Percentiles rank a stretch among this genome's conserved stretches.
Conservation (phyloP, 176 grass and related monocot genomes). For the Canna indica region DNA sequence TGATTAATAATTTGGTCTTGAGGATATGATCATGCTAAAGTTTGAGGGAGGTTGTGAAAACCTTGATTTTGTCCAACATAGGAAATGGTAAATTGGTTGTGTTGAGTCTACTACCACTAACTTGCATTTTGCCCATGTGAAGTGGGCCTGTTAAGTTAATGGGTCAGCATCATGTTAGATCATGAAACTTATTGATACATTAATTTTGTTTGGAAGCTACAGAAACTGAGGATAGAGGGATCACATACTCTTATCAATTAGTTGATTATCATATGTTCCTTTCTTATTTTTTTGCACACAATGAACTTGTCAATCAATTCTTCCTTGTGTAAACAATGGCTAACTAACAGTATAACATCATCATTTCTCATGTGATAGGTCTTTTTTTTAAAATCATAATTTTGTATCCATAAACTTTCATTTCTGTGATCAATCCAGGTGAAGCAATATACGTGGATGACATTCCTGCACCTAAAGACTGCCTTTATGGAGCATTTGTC, state of each 20-base stretch:
- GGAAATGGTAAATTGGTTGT: no score
- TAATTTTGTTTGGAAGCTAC: background rate
- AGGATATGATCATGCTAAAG: no score
- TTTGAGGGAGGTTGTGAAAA: no score
- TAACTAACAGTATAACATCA: background rate
- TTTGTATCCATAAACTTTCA: background rate
- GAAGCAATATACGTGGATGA: slow-evolving; percentile 85
- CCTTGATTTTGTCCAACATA: no score
- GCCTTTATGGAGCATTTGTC: slow-evolving; percentile 83
- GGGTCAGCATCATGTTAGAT: no score
- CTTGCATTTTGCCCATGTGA: no score
- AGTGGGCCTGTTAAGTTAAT: no score
- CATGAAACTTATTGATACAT: no score
- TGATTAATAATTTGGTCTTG: no score
- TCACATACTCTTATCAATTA: background rate
- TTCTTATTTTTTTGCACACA: background rate
- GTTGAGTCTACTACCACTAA: no score
- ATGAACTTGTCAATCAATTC: background rate
- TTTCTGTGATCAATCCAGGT: slow-evolving; percentile 25
- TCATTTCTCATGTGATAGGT: background rate
- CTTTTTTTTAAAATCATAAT: background rate
- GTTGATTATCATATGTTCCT: background rate
- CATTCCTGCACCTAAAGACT: slow-evolving; percentile 69
- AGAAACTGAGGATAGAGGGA: background rate
- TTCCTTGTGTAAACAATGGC: background rate